phyloP scores from a whole-genome alignment of 2,329 filamentous ascomycete genomes.

The Cercospora sp. region DNA sequence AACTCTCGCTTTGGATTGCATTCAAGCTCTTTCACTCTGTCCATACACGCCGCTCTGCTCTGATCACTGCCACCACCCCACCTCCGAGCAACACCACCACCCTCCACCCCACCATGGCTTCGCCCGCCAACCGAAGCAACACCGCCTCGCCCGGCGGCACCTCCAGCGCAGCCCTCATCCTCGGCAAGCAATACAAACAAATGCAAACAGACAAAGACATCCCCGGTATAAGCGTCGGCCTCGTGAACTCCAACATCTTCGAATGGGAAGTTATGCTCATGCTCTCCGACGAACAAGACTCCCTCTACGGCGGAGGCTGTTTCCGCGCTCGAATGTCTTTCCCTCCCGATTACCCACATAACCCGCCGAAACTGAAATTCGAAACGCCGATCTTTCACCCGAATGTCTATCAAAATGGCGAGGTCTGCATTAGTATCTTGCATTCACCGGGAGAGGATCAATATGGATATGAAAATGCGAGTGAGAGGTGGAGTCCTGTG shows the following conservation, averaged over 20 bases:
- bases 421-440: constrained; percentile 94
- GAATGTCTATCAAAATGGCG: constrained; percentile 83
- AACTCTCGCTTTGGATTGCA: neutral
- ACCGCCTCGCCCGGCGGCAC: constrained; percentile 29
- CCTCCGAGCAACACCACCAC: neutral
- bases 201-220: constrained; percentile 92
- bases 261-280: constrained; percentile 99
- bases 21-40: neutral
- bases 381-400: constrained; percentile 87
- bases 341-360: constrained; percentile 79
- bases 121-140: constrained; percentile 19
- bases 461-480: constrained; percentile 86
- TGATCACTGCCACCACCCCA: neutral
- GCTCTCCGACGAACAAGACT: constrained; percentile 77
- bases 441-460: constrained; percentile 93
- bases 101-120: constrained; percentile 19
- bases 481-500: constrained; percentile 91
- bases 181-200: constrained; percentile 84
- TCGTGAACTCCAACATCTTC: constrained; percentile 84
- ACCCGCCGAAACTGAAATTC: constrained; percentile 88
- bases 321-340: constrained; percentile 85
- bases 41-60: neutral
- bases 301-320: constrained; percentile 90
- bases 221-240: constrained; percentile 87
- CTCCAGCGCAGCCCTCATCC: constrained; percentile 67